Conservation (phyloP, 306 rosid genomes). For the Trifolium pratense region DNA sequence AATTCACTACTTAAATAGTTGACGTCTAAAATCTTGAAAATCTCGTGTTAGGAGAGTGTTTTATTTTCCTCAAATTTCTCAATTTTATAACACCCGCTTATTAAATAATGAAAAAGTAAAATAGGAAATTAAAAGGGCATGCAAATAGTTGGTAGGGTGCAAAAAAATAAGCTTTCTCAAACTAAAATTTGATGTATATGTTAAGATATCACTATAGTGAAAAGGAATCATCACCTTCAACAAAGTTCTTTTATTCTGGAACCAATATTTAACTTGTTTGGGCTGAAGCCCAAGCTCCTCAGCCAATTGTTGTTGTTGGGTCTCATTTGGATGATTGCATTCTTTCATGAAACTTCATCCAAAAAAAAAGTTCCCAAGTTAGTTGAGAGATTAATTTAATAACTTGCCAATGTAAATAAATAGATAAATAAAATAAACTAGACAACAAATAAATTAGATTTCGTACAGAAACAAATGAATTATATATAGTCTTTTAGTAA, state of each 20-base stretch:
- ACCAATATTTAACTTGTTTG: slow-evolving; percentile 79
- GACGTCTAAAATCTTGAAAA: too few relatives aligned
- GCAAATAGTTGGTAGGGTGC: too few relatives aligned
- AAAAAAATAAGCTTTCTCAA: too few relatives aligned
- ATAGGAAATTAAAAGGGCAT: too few relatives aligned
- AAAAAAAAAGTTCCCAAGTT: background rate
- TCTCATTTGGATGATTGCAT: slow-evolving; percentile 66
- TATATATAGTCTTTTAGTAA: too few relatives aligned
- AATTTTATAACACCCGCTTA: too few relatives aligned
- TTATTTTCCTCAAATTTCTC: too few relatives aligned
- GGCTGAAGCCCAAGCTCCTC: slow-evolving; percentile 62
- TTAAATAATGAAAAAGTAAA: too few relatives aligned
- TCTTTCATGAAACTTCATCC: slow-evolving; percentile 53
- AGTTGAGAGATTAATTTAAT: background rate
- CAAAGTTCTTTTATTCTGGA: slow-evolving; percentile 85
- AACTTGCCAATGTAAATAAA: background rate
- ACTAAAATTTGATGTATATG: too few relatives aligned
- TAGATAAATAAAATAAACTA: background rate
- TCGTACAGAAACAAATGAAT: background rate
- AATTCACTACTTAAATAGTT: too few relatives aligned
- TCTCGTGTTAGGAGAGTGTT: too few relatives aligned
- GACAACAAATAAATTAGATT: background rate
- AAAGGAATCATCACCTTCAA: slow-evolving; percentile 51
- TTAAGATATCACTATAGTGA: too few relatives aligned
- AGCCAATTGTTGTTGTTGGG: slow-evolving; percentile 58